Base-by-base conservation (phyloP, 805 yeast genomes). In the Candida stauntonica region DNA sequence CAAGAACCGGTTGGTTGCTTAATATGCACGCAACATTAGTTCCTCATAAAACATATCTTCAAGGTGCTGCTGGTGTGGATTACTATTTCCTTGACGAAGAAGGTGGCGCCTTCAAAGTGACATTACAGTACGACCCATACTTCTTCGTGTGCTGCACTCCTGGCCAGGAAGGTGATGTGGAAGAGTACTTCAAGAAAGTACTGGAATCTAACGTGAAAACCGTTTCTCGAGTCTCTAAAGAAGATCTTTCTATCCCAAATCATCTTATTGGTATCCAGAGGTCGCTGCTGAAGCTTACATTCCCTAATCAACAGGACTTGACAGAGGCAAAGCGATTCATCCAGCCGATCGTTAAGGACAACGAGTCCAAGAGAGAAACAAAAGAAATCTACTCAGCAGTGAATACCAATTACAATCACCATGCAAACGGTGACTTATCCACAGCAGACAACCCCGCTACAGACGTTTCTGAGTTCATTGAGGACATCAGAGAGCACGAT, bases 1-100 rank as follows among this genome's bases (percentile, higher is more conserved):
- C 70, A 33, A 72, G 73, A 40, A 74, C 75, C 14, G 99, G 99
- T 31, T 93, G 99, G 99, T 66, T 93, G 38, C 75, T 83, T 29
- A 94, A 93, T 55, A 87, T 93, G 93, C 99, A 91, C 64, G 77
- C 95, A 2, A 86, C 95, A 1, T 68, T 84, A 1, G 59, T 84
- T 3, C 76, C 82, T 3, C 71, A 76, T 11, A 76, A 74, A 5
- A 80, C 77, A 23, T 66, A 68, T 30, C 51, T 71, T 9, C 67
- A 75, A n/a, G 96, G 95, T 8, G 68, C 75, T 26, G 76, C 96
- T 0, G 99, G 91, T 3, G 96, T 91, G 3, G 97, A 93, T 52
- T 88, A 83, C 60, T 94, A 94, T 57, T 93, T 94, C 51, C 63
- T 93, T 7, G 98, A 89, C 58, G 96, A 86, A 53, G 97, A 89